These are phyloP conservation scores for Spatholobus suberectus DNA, from an alignment of 306 rosid genomes.

Conservation along the genomic window DNA sequence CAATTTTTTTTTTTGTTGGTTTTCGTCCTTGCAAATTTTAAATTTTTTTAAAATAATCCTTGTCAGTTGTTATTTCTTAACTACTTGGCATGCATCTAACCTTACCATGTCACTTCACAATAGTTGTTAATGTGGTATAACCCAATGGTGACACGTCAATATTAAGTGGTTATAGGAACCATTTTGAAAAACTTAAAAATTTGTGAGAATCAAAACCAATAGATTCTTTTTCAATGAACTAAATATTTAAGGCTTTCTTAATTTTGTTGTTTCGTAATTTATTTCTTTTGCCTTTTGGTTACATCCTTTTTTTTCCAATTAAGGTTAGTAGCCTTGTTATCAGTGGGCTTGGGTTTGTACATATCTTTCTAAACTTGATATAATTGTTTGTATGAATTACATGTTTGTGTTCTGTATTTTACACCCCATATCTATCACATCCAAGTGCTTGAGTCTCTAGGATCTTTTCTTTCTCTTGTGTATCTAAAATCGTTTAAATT, in stretches of 20 bases:
- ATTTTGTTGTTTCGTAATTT: background rate
- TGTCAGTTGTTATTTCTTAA: background rate
- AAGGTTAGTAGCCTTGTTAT: background rate
- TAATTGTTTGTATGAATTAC: background rate
- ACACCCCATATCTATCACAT: background rate
- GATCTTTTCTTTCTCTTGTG: background rate
- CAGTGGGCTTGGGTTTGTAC: background rate
- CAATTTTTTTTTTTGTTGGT: background rate
- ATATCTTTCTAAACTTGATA: background rate
- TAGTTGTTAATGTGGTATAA: background rate
- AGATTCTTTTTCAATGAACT: background rate
- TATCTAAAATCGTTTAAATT: background rate
- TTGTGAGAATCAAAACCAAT: background rate
- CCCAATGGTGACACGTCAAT: background rate
- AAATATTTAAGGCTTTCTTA: background rate
- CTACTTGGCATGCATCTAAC: background rate
- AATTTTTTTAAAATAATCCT: background rate
- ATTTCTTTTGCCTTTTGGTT: background rate
- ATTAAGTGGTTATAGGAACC: background rate
- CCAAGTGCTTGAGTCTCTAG: background rate
- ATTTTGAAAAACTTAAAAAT: background rate
- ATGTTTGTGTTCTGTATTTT: background rate
- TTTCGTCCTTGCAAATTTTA: background rate
- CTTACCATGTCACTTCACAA: background rate
- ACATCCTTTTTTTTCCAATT: background rate